Conservation (phyloP, 108 stramenopile species). For the Seminavis robusta region DNA sequence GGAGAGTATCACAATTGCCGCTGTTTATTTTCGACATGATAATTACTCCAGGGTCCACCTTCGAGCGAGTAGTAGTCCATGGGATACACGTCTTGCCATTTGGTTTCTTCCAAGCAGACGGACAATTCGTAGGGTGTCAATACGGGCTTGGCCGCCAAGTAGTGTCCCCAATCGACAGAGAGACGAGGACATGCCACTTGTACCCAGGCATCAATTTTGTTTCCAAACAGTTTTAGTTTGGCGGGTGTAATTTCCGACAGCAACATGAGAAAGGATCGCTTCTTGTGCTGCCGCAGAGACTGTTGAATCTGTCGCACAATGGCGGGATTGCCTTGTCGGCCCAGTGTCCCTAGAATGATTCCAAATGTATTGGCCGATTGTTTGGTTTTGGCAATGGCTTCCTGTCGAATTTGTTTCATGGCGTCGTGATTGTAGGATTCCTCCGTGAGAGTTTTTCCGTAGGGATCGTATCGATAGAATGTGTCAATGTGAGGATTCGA, state of each 20-base stretch:
- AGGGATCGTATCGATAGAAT: conserved; percentile 96
- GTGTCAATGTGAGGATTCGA: conserved; percentile 81
- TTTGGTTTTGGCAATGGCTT: conserved; percentile 50
- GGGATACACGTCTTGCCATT: conserved; percentile 76
- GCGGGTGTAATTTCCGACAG: conserved; percentile 89
- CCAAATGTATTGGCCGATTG: conserved; percentile 59
- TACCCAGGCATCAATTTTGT: conserved; percentile 87
- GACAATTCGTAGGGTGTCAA: conserved; percentile 93
- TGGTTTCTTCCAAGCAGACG: conserved; percentile 74
- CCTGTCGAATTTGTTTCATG: conserved; percentile 75
- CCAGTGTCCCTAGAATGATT: conserved; percentile 94
- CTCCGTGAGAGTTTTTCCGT: conserved; percentile 85
- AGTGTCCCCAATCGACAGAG: conserved; percentile 96
- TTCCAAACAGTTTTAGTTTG: conserved; percentile 74
- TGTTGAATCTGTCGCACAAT: conserved; percentile 74
- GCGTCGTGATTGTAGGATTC: conserved; percentile 89
- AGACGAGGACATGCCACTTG: conserved; percentile 98
- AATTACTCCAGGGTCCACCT: conserved; percentile 94
- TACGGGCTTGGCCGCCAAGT: conserved; percentile 68
- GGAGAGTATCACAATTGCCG: conserved; percentile 12
- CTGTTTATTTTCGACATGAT: conserved; percentile 57
- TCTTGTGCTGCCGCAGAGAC: conserved; percentile 48
- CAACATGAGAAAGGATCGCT: conserved; percentile 73
- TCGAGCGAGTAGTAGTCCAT: conserved; percentile 96
- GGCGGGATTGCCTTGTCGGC: conserved; percentile 97